phyloP scores from a whole-genome alignment of 2,329 filamentous ascomycete genomes.

The Periconia sp. region DNA sequence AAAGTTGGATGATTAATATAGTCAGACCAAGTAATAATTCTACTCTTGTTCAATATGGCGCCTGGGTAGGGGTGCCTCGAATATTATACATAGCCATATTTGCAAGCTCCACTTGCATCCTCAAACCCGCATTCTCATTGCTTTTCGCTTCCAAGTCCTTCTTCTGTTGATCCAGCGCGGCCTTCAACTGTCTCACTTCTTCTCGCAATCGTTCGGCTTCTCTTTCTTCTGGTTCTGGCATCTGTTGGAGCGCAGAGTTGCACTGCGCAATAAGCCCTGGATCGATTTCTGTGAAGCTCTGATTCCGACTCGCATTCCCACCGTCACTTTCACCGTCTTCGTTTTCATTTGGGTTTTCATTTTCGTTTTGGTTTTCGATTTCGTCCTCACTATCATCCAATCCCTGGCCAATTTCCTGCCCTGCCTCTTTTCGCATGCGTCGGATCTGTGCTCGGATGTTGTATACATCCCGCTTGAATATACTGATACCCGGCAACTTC shows the following conservation, averaged over 20 bases:
- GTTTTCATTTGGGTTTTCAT: too few species aligned
- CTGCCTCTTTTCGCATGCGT: constrained; percentile 30
- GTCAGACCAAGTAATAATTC: too few species aligned
- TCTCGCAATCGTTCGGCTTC: constrained; percentile 24
- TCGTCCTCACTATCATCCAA: constrained; percentile 20
- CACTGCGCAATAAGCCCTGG: constrained; percentile 21
- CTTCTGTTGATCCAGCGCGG: constrained; percentile 18
- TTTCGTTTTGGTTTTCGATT: constrained; percentile 5
- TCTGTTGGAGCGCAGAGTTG: constrained; percentile 17
- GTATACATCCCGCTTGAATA: constrained; percentile 41
- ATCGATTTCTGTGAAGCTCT: constrained; percentile 19
- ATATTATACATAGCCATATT: constrained; percentile 26
- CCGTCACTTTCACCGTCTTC: not conserved
- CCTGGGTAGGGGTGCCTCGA: not conserved
- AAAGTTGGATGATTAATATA: too few species aligned
- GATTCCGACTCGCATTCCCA: not conserved
- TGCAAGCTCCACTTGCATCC: constrained; percentile 30
- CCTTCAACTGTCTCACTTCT: constrained; percentile 25
- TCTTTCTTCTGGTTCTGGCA: constrained; percentile 11
- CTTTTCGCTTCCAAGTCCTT: constrained; percentile 30
- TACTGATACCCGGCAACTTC: constrained; percentile 33
- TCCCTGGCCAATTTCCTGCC: constrained; percentile 26
- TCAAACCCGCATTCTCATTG: constrained; percentile 26
- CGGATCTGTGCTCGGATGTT: constrained; percentile 40
- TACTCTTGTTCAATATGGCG: too few species aligned